Conservation (phyloP, 306 rosid species). For the Acacia confusa region DNA sequence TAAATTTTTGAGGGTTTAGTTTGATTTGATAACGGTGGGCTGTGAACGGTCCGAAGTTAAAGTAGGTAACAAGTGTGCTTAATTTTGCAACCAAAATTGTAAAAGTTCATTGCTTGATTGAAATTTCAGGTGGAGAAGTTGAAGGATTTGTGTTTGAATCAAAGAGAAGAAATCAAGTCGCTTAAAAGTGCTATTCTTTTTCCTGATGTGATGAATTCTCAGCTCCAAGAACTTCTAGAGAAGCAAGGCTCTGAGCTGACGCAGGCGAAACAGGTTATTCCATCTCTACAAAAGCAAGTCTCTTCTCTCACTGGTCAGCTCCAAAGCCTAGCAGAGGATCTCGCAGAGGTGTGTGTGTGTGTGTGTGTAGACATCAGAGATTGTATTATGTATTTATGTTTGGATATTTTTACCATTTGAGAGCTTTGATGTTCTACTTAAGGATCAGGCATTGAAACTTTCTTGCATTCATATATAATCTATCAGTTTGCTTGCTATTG, state of each 20-base stretch:
- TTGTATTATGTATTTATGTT: neutral
- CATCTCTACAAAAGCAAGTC: constrained; percentile 86
- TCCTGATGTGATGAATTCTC: constrained; percentile 80
- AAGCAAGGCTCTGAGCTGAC: constrained; percentile 87
- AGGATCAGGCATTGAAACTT: neutral
- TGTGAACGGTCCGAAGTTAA: too few species aligned
- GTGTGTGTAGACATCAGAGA: neutral
- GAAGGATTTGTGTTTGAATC: constrained; percentile 92
- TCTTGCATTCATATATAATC: neutral
- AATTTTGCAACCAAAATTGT: too few species aligned
- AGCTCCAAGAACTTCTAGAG: constrained; percentile 75
- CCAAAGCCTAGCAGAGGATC: constrained; percentile 83
- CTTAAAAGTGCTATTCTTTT: constrained; percentile 77
- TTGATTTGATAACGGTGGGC: too few species aligned
- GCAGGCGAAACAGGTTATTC: constrained; percentile 88
- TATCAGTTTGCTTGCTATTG: neutral
- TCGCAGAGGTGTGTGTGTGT: constrained; percentile 70
- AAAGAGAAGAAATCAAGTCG: constrained; percentile 90
- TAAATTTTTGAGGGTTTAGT: too few species aligned
- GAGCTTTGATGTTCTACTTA: neutral
- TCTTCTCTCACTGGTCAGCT: constrained; percentile 98
- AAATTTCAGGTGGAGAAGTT: constrained; percentile 79
- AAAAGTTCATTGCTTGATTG: neutral
- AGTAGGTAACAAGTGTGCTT: too few species aligned
- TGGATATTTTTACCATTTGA: neutral